Conservation (phyloP, 2,329 filamentous ascomycete species). For the Verticillium nubilum region DNA sequence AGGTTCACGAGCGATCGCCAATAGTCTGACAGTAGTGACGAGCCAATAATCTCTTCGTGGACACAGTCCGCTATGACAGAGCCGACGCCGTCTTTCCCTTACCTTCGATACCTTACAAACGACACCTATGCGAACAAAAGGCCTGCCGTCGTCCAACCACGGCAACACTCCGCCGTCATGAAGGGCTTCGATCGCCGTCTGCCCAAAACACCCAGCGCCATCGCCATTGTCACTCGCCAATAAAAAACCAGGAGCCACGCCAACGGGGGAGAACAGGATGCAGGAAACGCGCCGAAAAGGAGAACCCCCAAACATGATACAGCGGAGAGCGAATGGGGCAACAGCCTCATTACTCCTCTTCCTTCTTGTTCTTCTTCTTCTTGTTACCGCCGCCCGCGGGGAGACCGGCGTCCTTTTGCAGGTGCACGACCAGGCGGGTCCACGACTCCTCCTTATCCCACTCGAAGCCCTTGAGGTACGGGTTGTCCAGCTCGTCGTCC, state of each 20-base stretch:
- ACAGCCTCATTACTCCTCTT: slow-evolving; percentile 26
- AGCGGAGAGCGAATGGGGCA: background rate
- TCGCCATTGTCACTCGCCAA: background rate
- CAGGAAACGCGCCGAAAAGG: background rate
- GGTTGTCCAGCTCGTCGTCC: slow-evolving; percentile 84
- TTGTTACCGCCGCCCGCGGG: slow-evolving; percentile 43
- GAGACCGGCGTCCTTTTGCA: slow-evolving; percentile 58
- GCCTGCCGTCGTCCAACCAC: background rate
- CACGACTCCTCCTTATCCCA: slow-evolving; percentile 93
- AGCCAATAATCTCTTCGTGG: background rate
- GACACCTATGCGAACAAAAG: background rate
- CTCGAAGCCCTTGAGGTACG: slow-evolving; percentile 90
- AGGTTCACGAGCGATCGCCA: background rate
- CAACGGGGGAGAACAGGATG: background rate
- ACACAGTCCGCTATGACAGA: background rate
- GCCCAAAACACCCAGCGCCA: background rate
- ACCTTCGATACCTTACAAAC: background rate
- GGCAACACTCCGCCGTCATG: background rate
- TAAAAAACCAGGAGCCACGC: background rate
- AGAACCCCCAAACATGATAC: background rate
- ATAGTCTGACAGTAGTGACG: background rate
- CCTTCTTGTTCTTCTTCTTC: slow-evolving; percentile 63
- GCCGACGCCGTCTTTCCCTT: background rate
- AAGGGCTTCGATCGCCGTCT: background rate
- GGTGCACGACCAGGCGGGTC: slow-evolving; percentile 81